phyloP scores from a whole-genome alignment of 371 early-diverging fungal genomes.

The Mortierella sp. region DNA sequence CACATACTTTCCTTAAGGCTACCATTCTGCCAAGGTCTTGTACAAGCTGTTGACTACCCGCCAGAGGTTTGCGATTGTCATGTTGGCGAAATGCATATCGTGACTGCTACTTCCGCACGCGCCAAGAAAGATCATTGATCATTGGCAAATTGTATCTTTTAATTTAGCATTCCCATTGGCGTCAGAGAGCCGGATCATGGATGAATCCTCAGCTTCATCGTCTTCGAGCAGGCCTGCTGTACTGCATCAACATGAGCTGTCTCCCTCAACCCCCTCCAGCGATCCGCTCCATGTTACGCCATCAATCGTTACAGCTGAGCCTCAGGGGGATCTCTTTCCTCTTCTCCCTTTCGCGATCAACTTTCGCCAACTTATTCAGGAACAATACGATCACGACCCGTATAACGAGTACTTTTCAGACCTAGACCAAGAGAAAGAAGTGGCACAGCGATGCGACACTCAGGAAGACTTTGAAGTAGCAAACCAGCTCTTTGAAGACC shows the following conservation, averaged over 20 bases:
- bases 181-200: not conserved
- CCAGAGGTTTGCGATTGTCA: no score
- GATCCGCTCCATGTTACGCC: not conserved
- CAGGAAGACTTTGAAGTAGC: conserved; percentile 17
- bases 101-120: no score
- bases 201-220: not conserved
- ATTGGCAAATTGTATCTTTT: no score
- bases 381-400: conserved; percentile 20
- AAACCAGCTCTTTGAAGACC: conserved; percentile 35
- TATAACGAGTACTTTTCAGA: conserved; percentile 37
- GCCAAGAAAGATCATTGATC: no score
- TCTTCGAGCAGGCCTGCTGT: not conserved
- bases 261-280: not conserved
- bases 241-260: not conserved
- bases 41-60: no score
- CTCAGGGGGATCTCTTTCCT: conserved; percentile 26
- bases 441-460: conserved; percentile 20
- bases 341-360: conserved; percentile 20
- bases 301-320: conserved; percentile 20
- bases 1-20: no score
- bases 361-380: conserved; percentile 15
- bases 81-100: no score
- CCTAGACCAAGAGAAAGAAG: conserved; percentile 20
- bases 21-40: no score
- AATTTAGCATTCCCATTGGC: no score